These are phyloP conservation scores for Colletotrichum musae DNA, from an alignment of 2,329 filamentous ascomycete genomes.

Conservation along the genomic window DNA sequence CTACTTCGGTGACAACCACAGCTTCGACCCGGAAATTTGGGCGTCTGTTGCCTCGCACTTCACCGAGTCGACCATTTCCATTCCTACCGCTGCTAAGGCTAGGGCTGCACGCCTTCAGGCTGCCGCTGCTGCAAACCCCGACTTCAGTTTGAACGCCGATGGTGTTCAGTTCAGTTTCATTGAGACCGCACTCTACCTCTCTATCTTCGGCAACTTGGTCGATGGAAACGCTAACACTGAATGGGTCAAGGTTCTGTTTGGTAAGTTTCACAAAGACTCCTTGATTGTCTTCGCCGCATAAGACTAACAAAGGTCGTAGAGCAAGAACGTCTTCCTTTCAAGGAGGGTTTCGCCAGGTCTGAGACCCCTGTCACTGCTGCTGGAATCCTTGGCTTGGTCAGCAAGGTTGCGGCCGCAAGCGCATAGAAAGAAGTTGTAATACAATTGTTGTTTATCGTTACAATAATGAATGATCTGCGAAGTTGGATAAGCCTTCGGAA, in stretches of 20 bases:
- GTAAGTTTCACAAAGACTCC: slow-evolving; percentile 18
- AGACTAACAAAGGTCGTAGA: slow-evolving; percentile 12
- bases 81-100: slow-evolving; percentile 48
- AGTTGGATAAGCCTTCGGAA: no score
- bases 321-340: slow-evolving; percentile 39
- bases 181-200: slow-evolving; percentile 44
- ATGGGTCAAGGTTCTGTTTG: slow-evolving; percentile 43
- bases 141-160: slow-evolving; percentile 42
- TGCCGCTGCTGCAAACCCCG: slow-evolving; percentile 45
- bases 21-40: slow-evolving; percentile 48
- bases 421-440: not conserved
- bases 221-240: slow-evolving; percentile 42
- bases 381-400: slow-evolving; percentile 34
- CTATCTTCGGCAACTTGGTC: slow-evolving; percentile 43
- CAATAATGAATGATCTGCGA: no score
- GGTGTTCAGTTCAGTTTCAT: slow-evolving; percentile 42
- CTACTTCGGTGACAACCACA: slow-evolving; percentile 49
- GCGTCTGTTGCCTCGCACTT: slow-evolving; percentile 43
- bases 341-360: slow-evolving; percentile 38
- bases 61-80: slow-evolving; percentile 45
- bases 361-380: slow-evolving; percentile 29
- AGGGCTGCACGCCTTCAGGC: slow-evolving; percentile 46
- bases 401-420: slow-evolving; percentile 35
- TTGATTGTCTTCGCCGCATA: not conserved
- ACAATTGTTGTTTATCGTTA: not conserved